phyloP scores from a whole-genome alignment of 1,284 basidiomycete species.

The Melampsora occidentalis region DNA sequence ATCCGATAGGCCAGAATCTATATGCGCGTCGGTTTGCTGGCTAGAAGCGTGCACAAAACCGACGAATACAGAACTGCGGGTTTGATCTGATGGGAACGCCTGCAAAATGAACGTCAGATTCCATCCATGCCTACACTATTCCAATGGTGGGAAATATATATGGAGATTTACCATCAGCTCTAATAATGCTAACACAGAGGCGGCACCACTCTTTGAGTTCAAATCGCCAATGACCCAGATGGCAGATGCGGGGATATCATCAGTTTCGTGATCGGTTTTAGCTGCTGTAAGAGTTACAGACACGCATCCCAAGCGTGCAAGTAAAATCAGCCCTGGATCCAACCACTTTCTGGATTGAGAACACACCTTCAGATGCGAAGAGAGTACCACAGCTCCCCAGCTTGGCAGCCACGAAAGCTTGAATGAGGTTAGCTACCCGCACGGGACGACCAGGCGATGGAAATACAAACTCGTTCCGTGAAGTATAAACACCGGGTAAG shows the following conservation, averaged over 20 bases:
- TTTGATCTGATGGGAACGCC: not conserved
- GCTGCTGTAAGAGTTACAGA: constrained; percentile 54
- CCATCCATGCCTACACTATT: no score
- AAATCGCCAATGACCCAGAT: constrained; percentile 76
- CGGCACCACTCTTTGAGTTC: constrained; percentile 63
- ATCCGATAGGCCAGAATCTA: constrained; percentile 24
- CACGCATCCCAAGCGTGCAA: constrained; percentile 45
- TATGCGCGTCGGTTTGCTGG: not conserved
- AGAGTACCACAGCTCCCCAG: constrained; percentile 48
- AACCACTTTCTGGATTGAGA: no score
- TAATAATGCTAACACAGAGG: constrained; percentile 65
- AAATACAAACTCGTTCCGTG: constrained; percentile 71
- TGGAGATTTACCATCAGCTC: constrained; percentile 62
- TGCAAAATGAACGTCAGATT: not conserved
- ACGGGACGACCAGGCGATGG: constrained; percentile 59
- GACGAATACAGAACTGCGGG: not conserved
- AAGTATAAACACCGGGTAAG: constrained; percentile 66
- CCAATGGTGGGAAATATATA: no score
- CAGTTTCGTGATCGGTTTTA: constrained; percentile 43
- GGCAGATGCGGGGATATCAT: constrained; percentile 54
- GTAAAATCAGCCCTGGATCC: not conserved
- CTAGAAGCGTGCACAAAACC: not conserved
- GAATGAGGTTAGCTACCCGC: constrained; percentile 61
- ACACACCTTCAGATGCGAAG: constrained; percentile 36
- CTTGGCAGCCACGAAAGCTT: constrained; percentile 56